Base-by-base conservation (phyloP, 495 filamentous ascomycete species). In the Aspergillus kassunensis region DNA sequence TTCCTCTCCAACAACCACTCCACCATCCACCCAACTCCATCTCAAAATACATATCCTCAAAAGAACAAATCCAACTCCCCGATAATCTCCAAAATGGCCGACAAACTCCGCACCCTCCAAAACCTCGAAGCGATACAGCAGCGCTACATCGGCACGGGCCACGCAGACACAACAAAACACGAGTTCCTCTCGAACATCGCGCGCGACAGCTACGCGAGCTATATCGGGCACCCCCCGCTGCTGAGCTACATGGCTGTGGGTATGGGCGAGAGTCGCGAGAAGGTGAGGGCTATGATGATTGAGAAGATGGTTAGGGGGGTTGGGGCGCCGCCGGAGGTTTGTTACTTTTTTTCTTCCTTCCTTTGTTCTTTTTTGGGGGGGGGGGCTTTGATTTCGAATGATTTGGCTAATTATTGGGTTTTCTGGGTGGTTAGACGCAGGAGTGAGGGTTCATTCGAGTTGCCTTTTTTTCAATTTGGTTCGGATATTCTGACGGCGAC, bases 21-120 rank as follows among this genome's bases (percentile, higher is more conserved):
- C 24, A 27, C 24, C 24, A 27, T n/a, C n/a, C n/a, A 27, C 24
- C 9, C 24, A 27, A 27, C 24, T 9, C 9, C 24, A 27, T 9
- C 24, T 27, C 24, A 4, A 4, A 27, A 4, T 27, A 27, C 24
- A 27, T 27, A 4, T 9, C 24, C 24, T 9, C 24, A 27, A 27
- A 4, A 27, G 9, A 27, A n/a, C n/a, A n/a, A n/a, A n/a, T n/a
- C 24, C 4, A 27, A 27, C 24, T 9, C 24, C 24, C 24, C 24
- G 9, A 27, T 9, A 27, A 27, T 9, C 24, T 4, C 24, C 57
- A 74, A 49, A 62, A 77, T 77, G 93, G 93, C 93, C 60, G 93
- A 98, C 80, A 98, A 98, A 75, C 88, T 97, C 54, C 91, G 95
- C 67, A 91, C 91, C 12, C 87, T 91, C 51, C 95, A 97, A 70